A percentile compares a stretch with the other conserved stretches of the same genome.
Conservation (phyloP, 1,139 yeast species). For the Geotrichum citri-aurantii region DNA sequence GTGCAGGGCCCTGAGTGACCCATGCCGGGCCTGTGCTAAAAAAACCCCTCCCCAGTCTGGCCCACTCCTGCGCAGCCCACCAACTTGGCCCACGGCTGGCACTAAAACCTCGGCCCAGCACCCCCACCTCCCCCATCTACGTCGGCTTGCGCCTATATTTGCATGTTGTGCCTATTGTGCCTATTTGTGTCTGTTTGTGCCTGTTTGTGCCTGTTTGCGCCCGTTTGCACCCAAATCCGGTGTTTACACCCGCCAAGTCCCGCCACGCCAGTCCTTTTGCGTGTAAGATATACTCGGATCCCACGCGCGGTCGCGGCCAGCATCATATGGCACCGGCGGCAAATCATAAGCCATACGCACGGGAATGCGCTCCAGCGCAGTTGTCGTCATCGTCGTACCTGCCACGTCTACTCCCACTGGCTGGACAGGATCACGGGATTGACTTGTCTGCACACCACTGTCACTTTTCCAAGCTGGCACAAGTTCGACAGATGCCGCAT, state of each 20-base stretch:
- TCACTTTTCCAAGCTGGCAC: conserved; percentile 23
- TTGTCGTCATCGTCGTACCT: not conserved
- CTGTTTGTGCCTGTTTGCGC: not conserved
- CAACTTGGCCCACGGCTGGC: too few species aligned
- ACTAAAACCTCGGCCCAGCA: too few species aligned
- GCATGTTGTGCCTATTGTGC: too few species aligned
- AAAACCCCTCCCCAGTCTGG: too few species aligned
- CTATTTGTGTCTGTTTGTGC: too few species aligned
- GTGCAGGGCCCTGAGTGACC: too few species aligned
- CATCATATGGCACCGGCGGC: not conserved
- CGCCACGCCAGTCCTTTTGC: not conserved
- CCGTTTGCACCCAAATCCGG: not conserved
- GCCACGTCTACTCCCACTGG: not conserved
- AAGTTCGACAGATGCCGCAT: conserved; percentile 11
- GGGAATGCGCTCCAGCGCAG: not conserved
- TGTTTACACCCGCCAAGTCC: not conserved
- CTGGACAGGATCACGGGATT: not conserved
- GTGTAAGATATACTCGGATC: not conserved
- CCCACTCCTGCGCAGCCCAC: too few species aligned
- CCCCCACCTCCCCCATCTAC: too few species aligned
- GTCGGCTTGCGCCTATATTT: too few species aligned
- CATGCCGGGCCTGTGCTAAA: not conserved
- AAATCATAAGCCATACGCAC: not conserved
- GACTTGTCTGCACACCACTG: not conserved
- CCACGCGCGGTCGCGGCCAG: not conserved